Percentiles rank a stretch among this genome's conserved stretches.
Evolutionary conservation across 108 stramenopile species (phyloP).

Genomic region (Hondaea fermentalgiana): DNA sequence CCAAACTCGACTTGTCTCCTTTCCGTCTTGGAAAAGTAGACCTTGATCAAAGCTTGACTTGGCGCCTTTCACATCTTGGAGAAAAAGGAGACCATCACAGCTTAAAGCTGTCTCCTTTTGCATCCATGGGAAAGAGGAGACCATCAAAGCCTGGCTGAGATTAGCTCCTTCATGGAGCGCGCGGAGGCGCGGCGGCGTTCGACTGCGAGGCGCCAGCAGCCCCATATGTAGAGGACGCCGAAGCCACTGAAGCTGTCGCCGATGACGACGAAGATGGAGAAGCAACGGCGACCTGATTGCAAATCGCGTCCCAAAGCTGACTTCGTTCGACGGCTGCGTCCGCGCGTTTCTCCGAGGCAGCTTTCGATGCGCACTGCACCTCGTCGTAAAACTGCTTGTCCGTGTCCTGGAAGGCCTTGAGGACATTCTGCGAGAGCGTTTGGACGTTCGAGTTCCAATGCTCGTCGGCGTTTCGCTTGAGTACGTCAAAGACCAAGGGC

Average conservation of each 20-base stretch:
- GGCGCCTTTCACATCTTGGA: too few species aligned
- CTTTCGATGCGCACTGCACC: not conserved
- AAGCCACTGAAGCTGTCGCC: not conserved
- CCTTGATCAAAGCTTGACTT: too few species aligned
- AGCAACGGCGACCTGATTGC: not conserved
- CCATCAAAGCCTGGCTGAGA: too few species aligned
- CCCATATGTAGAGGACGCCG: not conserved
- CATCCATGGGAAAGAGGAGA: too few species aligned
- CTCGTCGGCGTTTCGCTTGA: slow-evolving; percentile 22
- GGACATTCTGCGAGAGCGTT: not conserved
- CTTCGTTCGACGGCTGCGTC: not conserved
- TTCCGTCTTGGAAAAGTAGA: too few species aligned
- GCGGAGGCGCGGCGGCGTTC: too few species aligned
- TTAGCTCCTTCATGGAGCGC: too few species aligned
- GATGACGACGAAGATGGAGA: not conserved
- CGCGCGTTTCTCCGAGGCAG: not conserved
- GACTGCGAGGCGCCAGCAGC: too few species aligned
- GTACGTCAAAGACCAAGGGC: slow-evolving; percentile 3
- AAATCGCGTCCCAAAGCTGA: not conserved
- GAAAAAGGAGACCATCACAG: too few species aligned
- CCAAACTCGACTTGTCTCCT: too few species aligned
- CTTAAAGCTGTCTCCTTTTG: too few species aligned
- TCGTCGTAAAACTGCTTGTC: slow-evolving; percentile 21
- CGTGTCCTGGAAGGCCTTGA: slow-evolving; percentile 20
- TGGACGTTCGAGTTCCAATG: slow-evolving; percentile 34